A percentile compares a stretch with the other conserved stretches of the same genome.
These are phyloP conservation scores for Monilinia vaccinii-corymbosi DNA, from an alignment of 2,329 filamentous ascomycete genomes.

Conservation along the genomic window DNA sequence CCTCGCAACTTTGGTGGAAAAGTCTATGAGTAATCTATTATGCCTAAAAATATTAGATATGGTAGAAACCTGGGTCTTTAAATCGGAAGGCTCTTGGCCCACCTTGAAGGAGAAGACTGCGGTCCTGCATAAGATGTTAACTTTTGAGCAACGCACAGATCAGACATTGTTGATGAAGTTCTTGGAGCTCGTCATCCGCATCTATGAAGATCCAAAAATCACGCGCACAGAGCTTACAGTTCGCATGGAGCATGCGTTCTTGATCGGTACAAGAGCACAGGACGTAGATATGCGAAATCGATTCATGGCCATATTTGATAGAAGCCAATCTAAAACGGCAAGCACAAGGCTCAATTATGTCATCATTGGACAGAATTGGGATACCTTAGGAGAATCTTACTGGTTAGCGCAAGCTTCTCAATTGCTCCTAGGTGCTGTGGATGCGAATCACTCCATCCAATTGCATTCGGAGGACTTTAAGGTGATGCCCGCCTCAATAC, in stretches of 20 bases:
- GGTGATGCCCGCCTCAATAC: conserved; percentile 60
- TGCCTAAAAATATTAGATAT: conserved; percentile 90
- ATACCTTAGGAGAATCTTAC: conserved; percentile 86
- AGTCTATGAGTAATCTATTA: conserved; percentile 76
- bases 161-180: conserved; percentile 84
- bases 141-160: conserved; percentile 81
- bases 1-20: conserved; percentile 87
- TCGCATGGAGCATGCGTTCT: conserved; percentile 93
- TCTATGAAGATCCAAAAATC: conserved; percentile 96
- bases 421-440: conserved; percentile 80
- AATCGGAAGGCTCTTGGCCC: conserved; percentile 88
- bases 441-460: conserved; percentile 70
- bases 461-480: conserved; percentile 80
- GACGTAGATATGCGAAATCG: conserved; percentile 96
- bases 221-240: conserved; percentile 92
- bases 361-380: conserved; percentile 90
- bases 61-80: conserved; percentile 94
- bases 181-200: conserved; percentile 88
- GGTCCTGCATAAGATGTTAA: conserved; percentile 97
- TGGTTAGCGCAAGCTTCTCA: conserved; percentile 96
- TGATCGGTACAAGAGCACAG: conserved; percentile 86
- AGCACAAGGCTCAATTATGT: conserved; percentile 85
- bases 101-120: conserved; percentile 98
- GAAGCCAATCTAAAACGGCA: conserved; percentile 84
- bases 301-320: conserved; percentile 94